Base-by-base conservation (phyloP, 2,329 filamentous ascomycete species). In the Aaosphaeria pasadenensis region DNA sequence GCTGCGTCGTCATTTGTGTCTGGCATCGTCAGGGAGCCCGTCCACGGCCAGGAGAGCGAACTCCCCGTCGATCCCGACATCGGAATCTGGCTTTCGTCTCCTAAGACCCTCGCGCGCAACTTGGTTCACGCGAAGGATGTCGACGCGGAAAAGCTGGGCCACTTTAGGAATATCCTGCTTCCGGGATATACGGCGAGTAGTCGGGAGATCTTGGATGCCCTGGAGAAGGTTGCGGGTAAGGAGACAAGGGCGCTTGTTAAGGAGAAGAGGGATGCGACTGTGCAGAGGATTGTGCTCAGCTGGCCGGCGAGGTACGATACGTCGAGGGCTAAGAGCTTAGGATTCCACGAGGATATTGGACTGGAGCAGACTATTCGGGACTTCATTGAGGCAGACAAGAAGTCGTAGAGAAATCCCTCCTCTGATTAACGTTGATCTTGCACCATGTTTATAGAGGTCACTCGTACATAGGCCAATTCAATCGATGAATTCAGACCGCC, bases 1-100 rank as follows among this genome's bases (percentile, higher is more conserved):
- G 83, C 83, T 0, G 83, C 83, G n/a, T 82, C 79, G 1, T 82
- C 80, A 0, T 86, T 85, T 57, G 71, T 85, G 7, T 83, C 78
- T 1, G 83, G 83, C 9, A 85, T 86, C 66, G 82, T 86, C 46
- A 75, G 83, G 24, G 83, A 86, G 68, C 82, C 83, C 0, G 72
- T 86, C 58, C 72, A 77, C 35, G 82, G 82, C 0, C 42, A 75
- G 45, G 76, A 77, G 54, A 77, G 74, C 40, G 65, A 75, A 30
- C 58, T 84, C 11, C 81, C 81, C 1, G 70, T 82, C 50, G 68
- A 71, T 46, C 69, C 73, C 48, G 72, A 76, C 39, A 79, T 81
- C 42, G 73, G 80, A 43, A 74, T 81, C 52, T 83, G 81, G 81
- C 72, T 84, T 39, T 80, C 77, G 49, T 80, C 77, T 42, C 80